Evolutionary conservation across 371 early-diverging fungal genomes (phyloP), one percentile per base, ranked within the genome.

Genomic region (Mortierella sp.): DNA sequence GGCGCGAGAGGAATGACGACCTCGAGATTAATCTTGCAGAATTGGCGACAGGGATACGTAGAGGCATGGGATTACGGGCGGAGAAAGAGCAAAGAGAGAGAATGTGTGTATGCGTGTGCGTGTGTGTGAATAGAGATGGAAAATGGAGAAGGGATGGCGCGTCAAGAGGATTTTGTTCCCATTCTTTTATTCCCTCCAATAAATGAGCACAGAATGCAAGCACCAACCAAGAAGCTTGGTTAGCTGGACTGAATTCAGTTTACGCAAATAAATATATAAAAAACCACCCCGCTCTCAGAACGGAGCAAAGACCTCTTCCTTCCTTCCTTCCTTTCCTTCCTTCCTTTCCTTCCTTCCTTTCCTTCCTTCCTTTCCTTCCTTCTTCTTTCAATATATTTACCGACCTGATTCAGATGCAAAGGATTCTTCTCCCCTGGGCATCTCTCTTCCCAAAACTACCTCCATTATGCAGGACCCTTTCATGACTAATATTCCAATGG

Each of bases 371-470:
- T 64, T 32, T 26, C 16, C 20, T 37, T 61, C 14, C 18, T 61
- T 37, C 1, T 6, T 61, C 1, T 35, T 20, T 61, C 39, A 1
- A 3, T 30, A 18, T n/a, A 37, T 61, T 37, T 61, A 37, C 18
- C 14, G 1, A 39, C 24, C 52, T n/a, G 52, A 52, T n/a, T 24
- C 52, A 52, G 52, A 52, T 52, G 52, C 52, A 52, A 52, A 52
- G 52, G 52, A 52, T n/a, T n/a, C n/a, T n/a, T 52, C 24, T n/a
- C 52, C 52, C 52, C 24, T 22, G 52, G 52, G 52, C 52, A 52
- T 52, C 52, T n/a, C 24, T 52, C 52, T 16, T 52, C 52, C 52
- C 52, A 52, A 52, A 52, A 24, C 24, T 52, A 52, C 18, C 8
- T n/a, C 52, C 24, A 52, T 45, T 18, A 45, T 24, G 52, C 52